phyloP scores from a whole-genome alignment of 805 yeast species.

The Monosporozyma siamensis region DNA sequence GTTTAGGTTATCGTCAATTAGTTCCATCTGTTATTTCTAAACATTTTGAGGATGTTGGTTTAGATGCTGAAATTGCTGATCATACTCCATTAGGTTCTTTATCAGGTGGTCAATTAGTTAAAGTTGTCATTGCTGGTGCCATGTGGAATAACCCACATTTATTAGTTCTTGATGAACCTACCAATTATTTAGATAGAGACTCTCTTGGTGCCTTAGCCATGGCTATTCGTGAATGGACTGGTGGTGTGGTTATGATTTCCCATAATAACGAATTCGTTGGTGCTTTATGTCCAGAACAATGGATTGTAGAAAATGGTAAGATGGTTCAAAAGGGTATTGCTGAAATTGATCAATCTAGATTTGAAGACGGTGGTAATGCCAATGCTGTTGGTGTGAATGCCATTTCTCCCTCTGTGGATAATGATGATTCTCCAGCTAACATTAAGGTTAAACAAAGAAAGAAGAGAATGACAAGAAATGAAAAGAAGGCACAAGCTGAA shows the following conservation, averaged over 20 bases:
- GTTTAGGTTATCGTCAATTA: conserved; percentile 94
- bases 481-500: conserved; percentile 81
- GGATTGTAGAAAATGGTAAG: conserved; percentile 91
- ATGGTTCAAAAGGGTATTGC: conserved; percentile 77
- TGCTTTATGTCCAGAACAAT: conserved; percentile 95
- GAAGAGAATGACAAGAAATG: conserved; percentile 97
- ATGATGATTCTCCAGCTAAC: conserved; percentile 90
- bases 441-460: conserved; percentile 86
- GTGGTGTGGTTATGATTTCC: conserved; percentile 98
- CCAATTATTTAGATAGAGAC: conserved; percentile 95
- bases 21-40: conserved; percentile 86
- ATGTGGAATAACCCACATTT: conserved; percentile 99
- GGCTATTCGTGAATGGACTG: conserved; percentile 96
- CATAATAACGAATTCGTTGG: conserved; percentile 96
- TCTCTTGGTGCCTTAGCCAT: conserved; percentile 95
- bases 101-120: conserved; percentile 96
- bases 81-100: conserved; percentile 95
- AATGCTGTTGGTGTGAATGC: conserved; percentile 40
- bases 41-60: conserved; percentile 94
- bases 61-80: conserved; percentile 97
- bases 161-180: conserved; percentile 94
- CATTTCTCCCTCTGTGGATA: conserved; percentile 38
- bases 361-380: conserved; percentile 65
- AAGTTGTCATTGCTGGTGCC: conserved; percentile 98
- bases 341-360: conserved; percentile 65